A percentile compares a stretch with the other conserved stretches of the same genome.
phyloP scores from a whole-genome alignment of 202 grass and related monocot species.

The Bolboschoenoplectus hybrid region DNA sequence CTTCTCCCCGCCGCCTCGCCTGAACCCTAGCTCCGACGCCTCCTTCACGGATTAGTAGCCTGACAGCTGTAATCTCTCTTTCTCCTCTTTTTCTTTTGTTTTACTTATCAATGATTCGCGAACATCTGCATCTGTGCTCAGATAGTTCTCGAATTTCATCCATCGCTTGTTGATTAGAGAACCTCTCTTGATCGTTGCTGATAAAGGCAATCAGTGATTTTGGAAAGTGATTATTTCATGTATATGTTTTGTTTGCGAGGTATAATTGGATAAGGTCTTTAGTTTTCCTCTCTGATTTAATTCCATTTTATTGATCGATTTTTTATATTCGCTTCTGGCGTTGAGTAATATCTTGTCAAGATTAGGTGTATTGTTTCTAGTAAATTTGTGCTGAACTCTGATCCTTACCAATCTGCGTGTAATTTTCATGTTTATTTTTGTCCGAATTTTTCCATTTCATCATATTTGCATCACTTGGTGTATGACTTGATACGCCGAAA shows the following conservation, averaged over 20 bases:
- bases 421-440: not conserved
- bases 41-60: not conserved
- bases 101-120: not conserved
- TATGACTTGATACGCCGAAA: not conserved
- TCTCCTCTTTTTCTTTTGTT: not conserved
- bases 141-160: not conserved
- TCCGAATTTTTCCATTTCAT: not conserved
- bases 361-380: constrained; percentile 2
- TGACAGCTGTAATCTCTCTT: constrained; percentile 17
- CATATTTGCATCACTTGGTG: not conserved
- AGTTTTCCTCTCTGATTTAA: not conserved
- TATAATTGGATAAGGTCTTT: not conserved
- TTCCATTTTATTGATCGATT: not conserved
- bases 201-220: constrained; percentile 8
- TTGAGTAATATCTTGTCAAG: not conserved
- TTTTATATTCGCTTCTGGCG: not conserved
- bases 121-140: not conserved
- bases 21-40: not conserved
- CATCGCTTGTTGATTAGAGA: not conserved
- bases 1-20: not conserved
- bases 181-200: not conserved
- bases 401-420: constrained; percentile 14
- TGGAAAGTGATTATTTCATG: not conserved
- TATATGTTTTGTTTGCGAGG: not conserved
- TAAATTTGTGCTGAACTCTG: not conserved